Evolutionary conservation across 2,329 filamentous ascomycete genomes (phyloP).

Genomic region (Neonectria magnoliae): DNA sequence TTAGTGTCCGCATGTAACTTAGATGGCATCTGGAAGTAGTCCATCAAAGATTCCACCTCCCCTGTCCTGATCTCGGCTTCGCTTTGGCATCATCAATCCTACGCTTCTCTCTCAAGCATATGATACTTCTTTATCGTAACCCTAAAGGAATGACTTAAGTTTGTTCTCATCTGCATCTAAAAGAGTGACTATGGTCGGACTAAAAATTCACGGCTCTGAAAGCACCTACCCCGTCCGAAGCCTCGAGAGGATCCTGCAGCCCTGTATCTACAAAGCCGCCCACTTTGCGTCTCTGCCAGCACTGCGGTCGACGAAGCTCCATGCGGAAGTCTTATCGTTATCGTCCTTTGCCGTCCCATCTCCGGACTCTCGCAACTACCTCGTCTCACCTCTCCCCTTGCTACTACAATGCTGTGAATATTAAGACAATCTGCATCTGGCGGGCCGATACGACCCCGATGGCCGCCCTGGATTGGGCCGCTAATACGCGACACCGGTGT

Average conservation of each 20-base stretch:
- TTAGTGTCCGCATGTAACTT: not conserved
- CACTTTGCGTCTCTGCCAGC: constrained; percentile 21
- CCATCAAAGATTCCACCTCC: not conserved
- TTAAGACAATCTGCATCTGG: constrained; percentile 45
- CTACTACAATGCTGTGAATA: constrained; percentile 40
- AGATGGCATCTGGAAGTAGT: too few relatives aligned
- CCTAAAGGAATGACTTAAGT: constrained; percentile 39
- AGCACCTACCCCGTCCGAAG: constrained; percentile 29
- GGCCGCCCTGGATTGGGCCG: constrained; percentile 33
- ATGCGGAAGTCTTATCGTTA: constrained; percentile 14
- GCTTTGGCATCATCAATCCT: not conserved
- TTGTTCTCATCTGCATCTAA: constrained; percentile 33
- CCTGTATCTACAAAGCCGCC: constrained; percentile 18
- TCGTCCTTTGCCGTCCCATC: constrained; percentile 16
- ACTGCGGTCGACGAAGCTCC: constrained; percentile 19
- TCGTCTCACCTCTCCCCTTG: constrained; percentile 11
- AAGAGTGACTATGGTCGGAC: constrained; percentile 42
- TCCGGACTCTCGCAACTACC: constrained; percentile 17
- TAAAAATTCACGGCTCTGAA: constrained; percentile 27
- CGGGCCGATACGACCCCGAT: constrained; percentile 35
- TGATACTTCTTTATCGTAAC: not conserved
- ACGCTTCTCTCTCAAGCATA: not conserved
- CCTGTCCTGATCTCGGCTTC: not conserved
- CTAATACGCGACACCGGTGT: constrained; percentile 34
- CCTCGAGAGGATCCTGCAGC: constrained; percentile 21